These are phyloP conservation scores for Colletotrichum costaricense DNA, from an alignment of 2,329 filamentous ascomycete genomes.

Conservation along the genomic window DNA sequence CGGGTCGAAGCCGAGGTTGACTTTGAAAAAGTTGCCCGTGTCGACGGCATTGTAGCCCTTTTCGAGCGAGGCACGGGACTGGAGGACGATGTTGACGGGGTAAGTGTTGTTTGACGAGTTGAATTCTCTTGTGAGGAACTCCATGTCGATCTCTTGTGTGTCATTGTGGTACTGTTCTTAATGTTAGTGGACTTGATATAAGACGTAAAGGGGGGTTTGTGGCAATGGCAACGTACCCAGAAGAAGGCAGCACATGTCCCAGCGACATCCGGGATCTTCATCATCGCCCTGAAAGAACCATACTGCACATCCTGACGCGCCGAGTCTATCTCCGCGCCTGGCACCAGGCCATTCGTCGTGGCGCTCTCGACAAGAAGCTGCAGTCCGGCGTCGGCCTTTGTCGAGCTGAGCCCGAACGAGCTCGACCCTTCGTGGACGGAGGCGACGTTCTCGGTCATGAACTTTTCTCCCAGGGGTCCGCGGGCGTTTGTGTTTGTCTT, in stretches of 20 bases:
- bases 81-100: slow-evolving; percentile 80
- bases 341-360: slow-evolving; percentile 63
- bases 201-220: not conserved
- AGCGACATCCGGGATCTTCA: slow-evolving; percentile 69
- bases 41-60: slow-evolving; percentile 71
- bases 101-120: slow-evolving; percentile 60
- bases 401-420: slow-evolving; percentile 56
- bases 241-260: slow-evolving; percentile 86
- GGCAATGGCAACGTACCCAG: slow-evolving; percentile 64
- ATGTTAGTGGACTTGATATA: slow-evolving; percentile 1
- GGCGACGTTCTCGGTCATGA: slow-evolving; percentile 66
- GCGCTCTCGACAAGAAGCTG: slow-evolving; percentile 64
- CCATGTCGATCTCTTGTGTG: slow-evolving; percentile 84
- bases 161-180: slow-evolving; percentile 76
- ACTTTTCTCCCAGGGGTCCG: slow-evolving; percentile 75
- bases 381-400: slow-evolving; percentile 62
- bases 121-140: slow-evolving; percentile 78
- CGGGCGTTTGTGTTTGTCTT: slow-evolving; percentile 66
- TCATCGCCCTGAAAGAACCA: slow-evolving; percentile 75
- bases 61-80: slow-evolving; percentile 69
- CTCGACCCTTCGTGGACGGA: slow-evolving; percentile 50
- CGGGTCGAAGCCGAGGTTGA: slow-evolving; percentile 74
- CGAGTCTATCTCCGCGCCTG: slow-evolving; percentile 73
- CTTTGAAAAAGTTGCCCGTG: slow-evolving; percentile 67
- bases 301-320: slow-evolving; percentile 72